Conservation (phyloP, 768 basidiomycete genomes). For the Lactifluus piperatus region DNA sequence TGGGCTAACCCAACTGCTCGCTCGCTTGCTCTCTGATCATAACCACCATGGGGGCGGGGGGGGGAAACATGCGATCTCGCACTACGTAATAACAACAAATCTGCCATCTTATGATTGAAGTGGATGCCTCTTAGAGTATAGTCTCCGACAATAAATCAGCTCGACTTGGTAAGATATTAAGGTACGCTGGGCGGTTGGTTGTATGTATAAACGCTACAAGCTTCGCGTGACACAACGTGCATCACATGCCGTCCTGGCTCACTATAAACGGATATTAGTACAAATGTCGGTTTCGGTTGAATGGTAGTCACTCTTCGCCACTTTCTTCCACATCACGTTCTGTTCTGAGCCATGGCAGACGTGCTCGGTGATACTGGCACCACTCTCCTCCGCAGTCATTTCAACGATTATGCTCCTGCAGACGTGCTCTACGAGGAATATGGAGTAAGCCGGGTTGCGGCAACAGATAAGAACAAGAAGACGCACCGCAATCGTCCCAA, state of each 20-base stretch:
- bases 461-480: conserved; percentile 31
- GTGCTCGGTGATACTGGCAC: conserved; percentile 38
- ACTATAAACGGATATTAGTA: conserved; percentile 2
- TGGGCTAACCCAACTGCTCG: too few relatives aligned
- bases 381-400: conserved; percentile 53
- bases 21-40: too few relatives aligned
- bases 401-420: conserved; percentile 56
- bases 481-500: conserved; percentile 51
- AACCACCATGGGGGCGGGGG: too few relatives aligned
- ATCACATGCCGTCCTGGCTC: not conserved
- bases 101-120: not conserved
- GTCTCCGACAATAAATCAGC: not conserved
- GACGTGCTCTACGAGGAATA: conserved; percentile 71
- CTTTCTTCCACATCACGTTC: not conserved
- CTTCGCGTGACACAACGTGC: not conserved
- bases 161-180: not conserved
- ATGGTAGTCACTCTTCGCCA: not conserved
- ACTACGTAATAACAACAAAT: too few relatives aligned
- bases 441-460: conserved; percentile 4
- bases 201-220: not conserved
- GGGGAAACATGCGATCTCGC: too few relatives aligned
- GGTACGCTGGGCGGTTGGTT: not conserved
- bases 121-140: too few relatives aligned
- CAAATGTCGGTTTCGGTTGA: not conserved
- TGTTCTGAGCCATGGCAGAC: conserved; percentile 15